Conservation (phyloP, 257 asterid genomes). For the Scutellaria minor region DNA sequence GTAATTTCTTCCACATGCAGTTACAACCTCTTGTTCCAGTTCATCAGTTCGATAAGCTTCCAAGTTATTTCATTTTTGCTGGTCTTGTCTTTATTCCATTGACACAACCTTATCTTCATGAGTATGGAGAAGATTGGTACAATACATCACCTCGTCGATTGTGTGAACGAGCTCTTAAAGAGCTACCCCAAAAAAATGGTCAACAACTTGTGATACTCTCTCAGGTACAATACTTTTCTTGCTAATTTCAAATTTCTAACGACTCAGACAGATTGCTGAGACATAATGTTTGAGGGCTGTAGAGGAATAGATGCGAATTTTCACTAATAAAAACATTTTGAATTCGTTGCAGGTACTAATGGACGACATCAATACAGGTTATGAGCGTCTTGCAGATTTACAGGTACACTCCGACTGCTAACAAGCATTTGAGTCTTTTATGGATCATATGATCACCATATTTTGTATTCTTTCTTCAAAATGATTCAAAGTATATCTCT, state of each 20-base stretch:
- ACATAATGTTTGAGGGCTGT: no score
- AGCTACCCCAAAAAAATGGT: slow-evolving; percentile 74
- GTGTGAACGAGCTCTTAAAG: slow-evolving; percentile 90
- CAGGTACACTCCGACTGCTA: slow-evolving; percentile 58
- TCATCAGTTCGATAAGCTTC: slow-evolving; percentile 95
- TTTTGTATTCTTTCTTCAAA: background rate
- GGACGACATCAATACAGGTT: slow-evolving; percentile 94
- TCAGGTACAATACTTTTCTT: slow-evolving; percentile 58
- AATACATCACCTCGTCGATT: slow-evolving; percentile 92
- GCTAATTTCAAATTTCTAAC: background rate
- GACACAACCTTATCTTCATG: slow-evolving; percentile 95
- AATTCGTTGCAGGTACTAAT: slow-evolving; percentile 65
- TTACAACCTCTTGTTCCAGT: slow-evolving; percentile 90
- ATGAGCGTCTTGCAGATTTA: slow-evolving; percentile 93
- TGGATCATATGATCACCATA: background rate
- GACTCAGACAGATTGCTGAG: no score
- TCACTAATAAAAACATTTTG: background rate
- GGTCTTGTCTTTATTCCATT: slow-evolving; percentile 89
- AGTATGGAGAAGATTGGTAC: slow-evolving; percentile 99
- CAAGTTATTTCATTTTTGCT: slow-evolving; percentile 93
- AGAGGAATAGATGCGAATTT: background rate
- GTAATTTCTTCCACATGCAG: slow-evolving; percentile 52
- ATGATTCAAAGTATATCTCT: background rate
- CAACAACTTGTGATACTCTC: slow-evolving; percentile 88
- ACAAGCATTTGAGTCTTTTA: background rate